Percentiles rank a stretch among this genome's conserved stretches.
phyloP scores from a whole-genome alignment of 208 protist species.

The Leishmania martiniquensis region DNA sequence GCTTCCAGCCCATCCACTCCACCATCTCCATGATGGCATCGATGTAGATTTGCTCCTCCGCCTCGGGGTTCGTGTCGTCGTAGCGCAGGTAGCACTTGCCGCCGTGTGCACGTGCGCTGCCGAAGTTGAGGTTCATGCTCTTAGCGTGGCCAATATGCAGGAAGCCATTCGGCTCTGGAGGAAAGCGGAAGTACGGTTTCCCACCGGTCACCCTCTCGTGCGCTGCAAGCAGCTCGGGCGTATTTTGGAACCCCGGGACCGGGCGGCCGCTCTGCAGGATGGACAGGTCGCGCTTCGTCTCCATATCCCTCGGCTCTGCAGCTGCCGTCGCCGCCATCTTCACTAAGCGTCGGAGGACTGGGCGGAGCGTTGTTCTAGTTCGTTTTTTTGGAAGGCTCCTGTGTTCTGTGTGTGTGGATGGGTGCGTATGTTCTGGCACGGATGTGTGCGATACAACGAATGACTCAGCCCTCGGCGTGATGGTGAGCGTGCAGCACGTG shows the following conservation, averaged over 20 bases:
- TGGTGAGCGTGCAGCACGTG: background rate
- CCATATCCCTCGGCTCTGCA: conserved; percentile 22
- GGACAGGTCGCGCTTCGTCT: conserved; percentile 79
- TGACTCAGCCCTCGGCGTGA: background rate
- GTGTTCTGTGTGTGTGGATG: background rate
- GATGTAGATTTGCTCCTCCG: conserved; percentile 98
- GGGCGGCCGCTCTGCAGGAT: conserved; percentile 84
- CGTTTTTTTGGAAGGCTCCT: background rate
- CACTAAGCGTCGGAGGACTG: conserved; percentile 22
- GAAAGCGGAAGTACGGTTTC: conserved; percentile 95
- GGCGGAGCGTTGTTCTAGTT: conserved; percentile 49
- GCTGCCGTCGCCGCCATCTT: conserved; percentile 49
- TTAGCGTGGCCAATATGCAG: conserved; percentile 99
- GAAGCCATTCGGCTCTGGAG: conserved; percentile 98
- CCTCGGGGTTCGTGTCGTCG: conserved; percentile 99
- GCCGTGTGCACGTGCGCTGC: conserved; percentile 91
- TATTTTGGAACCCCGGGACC: conserved; percentile 80
- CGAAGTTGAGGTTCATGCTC: conserved; percentile 99
- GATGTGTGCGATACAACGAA: background rate
- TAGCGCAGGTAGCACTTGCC: conserved; percentile 98
- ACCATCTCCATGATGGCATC: conserved; percentile 95
- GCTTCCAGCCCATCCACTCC: conserved; percentile 93
- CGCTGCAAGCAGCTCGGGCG: conserved; percentile 63
- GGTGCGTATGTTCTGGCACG: background rate
- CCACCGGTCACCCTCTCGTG: conserved; percentile 67